Base-by-base conservation (phyloP, 2,329 filamentous ascomycete species). In the Diaporthe capsici region DNA sequence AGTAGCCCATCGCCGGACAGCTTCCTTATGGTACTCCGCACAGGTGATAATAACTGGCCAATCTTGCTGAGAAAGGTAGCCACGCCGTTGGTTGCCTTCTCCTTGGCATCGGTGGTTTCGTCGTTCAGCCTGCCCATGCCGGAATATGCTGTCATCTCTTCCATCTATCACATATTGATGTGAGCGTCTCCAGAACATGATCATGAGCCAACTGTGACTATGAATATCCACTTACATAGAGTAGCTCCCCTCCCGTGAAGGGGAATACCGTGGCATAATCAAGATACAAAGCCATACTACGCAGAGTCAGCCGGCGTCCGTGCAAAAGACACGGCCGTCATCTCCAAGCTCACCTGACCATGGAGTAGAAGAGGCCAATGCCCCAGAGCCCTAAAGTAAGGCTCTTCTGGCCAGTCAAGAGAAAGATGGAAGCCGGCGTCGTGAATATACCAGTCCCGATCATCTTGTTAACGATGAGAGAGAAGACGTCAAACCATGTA, bases 351-450 rank as follows among this genome's bases (percentile, higher is more conserved):
- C 51, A 53, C 51, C 51, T 53, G n/a, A 53, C 51, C 51, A 53
- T 53, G n/a, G 51, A 53, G 51, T 53, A 53, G 13, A 53, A 53
- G n/a, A 53, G 51, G 8, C 51, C 51, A 7, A 53, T 53, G 9
- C 51, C 51, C 51, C 51, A 53, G 12, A 53, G 51, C 12, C 51
- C 51, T n/a, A 53, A n/a, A 15, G n/a, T 53, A 15, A 53, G 51
- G 51, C 51, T 53, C 51, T 53, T 53, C 51, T 53, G 51, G 51
- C 51, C 51, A 25, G 51, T 53, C 51, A 53, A 25, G 51, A 53
- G 51, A 12, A 53, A 53, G 9, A 53, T 53, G n/a, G 51, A 53
- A 53, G 51, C 51, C n/a, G 51, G 51, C n/a, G 51, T 28, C 3
- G 51, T 53, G 51, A 53, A 53, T 28, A 53, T 53, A 3, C 51